These are phyloP conservation scores for Panaeolus papilionaceus DNA, from an alignment of 768 basidiomycete species.

Conservation along the genomic window DNA sequence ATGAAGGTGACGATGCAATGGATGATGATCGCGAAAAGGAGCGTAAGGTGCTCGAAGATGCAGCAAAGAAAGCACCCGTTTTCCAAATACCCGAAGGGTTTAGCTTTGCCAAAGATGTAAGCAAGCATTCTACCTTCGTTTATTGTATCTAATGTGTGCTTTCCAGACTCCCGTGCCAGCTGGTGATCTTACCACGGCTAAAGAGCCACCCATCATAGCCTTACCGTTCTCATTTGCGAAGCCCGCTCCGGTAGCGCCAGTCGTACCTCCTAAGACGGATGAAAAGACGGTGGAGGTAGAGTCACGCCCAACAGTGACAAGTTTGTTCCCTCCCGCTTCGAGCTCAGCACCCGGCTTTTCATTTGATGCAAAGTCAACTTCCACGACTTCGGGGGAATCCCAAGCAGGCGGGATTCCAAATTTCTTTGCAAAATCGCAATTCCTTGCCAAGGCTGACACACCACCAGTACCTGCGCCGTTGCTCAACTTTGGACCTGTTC, in stretches of 20 bases:
- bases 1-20: constrained; percentile 52
- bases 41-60: constrained; percentile 55
- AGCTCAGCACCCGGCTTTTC: constrained; percentile 2
- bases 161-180: constrained; percentile 35
- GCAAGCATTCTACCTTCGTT: constrained; percentile 19
- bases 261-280: neutral
- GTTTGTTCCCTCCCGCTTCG: neutral
- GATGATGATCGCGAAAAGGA: constrained; percentile 52
- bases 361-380: constrained; percentile 19
- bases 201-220: constrained; percentile 69
- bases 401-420: constrained; percentile 53
- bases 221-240: constrained; percentile 72
- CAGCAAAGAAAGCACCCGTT: constrained; percentile 57
- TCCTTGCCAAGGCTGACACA: constrained; percentile 38
- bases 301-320: neutral
- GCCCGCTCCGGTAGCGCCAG: constrained; percentile 24
- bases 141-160: constrained; percentile 21
- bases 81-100: constrained; percentile 71
- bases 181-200: constrained; percentile 44
- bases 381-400: constrained; percentile 16
- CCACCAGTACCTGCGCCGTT: constrained; percentile 32
- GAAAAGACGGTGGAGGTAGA: neutral
- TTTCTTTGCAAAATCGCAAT: constrained; percentile 65
- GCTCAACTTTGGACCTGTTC: constrained; percentile 19
- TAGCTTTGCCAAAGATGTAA: constrained; percentile 61